Evolutionary conservation across 2,329 filamentous ascomycete genomes (phyloP), one percentile per base, ranked within the genome.

Genomic region (Microdochium trichocladiopsis): DNA sequence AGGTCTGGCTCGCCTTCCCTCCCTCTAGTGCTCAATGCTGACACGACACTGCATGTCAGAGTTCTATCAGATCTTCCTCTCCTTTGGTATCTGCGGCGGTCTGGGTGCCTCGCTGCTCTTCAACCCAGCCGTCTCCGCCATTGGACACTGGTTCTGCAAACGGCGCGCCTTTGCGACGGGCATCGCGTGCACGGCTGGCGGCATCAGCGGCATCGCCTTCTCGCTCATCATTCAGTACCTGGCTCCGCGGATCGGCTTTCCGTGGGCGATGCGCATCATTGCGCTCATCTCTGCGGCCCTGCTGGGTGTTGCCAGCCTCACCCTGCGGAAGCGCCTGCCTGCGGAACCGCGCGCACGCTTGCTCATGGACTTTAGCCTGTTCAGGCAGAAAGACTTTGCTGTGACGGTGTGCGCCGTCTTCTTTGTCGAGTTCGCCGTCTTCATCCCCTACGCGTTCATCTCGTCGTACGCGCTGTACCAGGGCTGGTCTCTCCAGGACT

Each of bases 41-140:
- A 16, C 47, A 48, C 21, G 28, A 31, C 8, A 23, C 3, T 8
- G 6, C 22, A 14, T 10, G 5, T 5, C 52, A 72, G 66, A 80
- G 57, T 87, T 86, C 63, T 88, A 83, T 75, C 85, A 90, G 45
- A 88, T 90, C 61, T 78, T 90, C 62, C 68, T 91, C 24, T 77
- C 80, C 3, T 87, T 88, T 57, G 84, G 84, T 5, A 66, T 90
- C 0, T 63, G 88, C 1, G 81, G 80, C n/a, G 87, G 87, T 3
- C 58, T 83, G 1, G 84, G 83, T 1, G 81, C 82, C 0, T 85
- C 83, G 1, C 71, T 89, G 16, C 78, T 90, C 41, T 88, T 88
- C 64, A 90, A 84, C 0, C 85, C 87, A 0, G 78, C 82, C 11
- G 70, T 90, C 36, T 78, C 82, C 2, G 78, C 82, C 4, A 76